Evolutionary conservation across 2,329 filamentous ascomycete genomes (phyloP), one percentile per base, ranked within the genome.

Genomic region (Colletotrichum theobromicola): DNA sequence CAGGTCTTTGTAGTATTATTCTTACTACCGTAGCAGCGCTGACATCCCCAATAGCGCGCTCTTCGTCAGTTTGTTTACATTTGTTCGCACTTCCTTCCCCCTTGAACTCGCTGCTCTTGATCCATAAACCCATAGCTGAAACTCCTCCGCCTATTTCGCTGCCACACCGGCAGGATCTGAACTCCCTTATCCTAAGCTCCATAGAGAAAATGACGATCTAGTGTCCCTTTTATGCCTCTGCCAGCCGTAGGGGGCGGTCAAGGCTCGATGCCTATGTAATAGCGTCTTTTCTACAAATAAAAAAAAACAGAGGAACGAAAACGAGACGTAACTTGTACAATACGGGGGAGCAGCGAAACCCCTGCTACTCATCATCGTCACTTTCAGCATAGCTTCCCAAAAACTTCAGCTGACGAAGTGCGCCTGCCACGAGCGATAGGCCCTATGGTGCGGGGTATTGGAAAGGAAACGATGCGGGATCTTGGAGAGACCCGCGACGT

Each of bases 201-300:
- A 13, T 30, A 63, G 62, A 21, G 46, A 28, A 46, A 63, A 71
- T 28, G 37, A 26, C 42, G 60, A 61, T 72, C 64, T 55, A 64
- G 28, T 32, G 58, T 65, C 35, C 46, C 24, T 70, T 61, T 65
- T 60, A 34, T 69, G 46, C 64, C 37, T 53, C 53, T 13, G 16
- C 24, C 28, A 34, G 21, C 53, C 30, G 13, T 53, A 53, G 32
- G 21, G 21, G 64, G 64, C 42, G 21, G 50, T 53, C 18, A 46
- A 55, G 30, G 50, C 46, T 50, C 37, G 64, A 67, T 67, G 55
- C 70, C 63, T 68, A 50, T 72, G 24, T 55, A 55, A 70, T 32
- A 24, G n/a, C n/a, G 53, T 77, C 65, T 77, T 37, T 67, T 67
- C 73, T 60, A 66, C 57, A 72, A 21, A 37, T 24, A 68, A 26